These are phyloP conservation scores for Naegleria gruberi DNA, from an alignment of 208 protist genomes.

Conservation along the genomic window DNA sequence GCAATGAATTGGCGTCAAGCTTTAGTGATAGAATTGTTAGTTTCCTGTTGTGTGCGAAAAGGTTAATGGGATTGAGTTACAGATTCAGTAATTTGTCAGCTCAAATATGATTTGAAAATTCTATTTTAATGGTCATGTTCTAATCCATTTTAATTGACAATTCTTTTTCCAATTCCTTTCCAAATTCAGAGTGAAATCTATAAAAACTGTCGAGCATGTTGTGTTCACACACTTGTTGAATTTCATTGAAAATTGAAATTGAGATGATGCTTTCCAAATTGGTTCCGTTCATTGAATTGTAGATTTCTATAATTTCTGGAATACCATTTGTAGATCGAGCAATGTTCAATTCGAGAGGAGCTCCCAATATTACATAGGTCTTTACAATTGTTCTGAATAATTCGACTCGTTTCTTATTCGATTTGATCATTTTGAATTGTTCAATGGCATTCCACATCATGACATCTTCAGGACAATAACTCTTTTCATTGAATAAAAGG, in stretches of 20 bases:
- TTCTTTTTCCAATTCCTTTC: not conserved
- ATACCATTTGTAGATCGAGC: not conserved
- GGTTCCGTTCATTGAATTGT: not conserved
- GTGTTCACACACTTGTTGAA: not conserved
- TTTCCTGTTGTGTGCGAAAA: too few species aligned
- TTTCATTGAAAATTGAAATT: not conserved
- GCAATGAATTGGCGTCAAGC: too few species aligned
- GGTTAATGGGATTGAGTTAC: too few species aligned
- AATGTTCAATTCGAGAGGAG: not conserved
- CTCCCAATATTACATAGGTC: not conserved
- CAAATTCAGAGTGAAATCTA: not conserved
- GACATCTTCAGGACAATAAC: not conserved
- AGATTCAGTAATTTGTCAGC: too few species aligned
- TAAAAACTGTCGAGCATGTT: not conserved
- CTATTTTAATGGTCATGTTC: too few species aligned
- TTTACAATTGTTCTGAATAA: not conserved
- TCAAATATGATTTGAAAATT: too few species aligned
- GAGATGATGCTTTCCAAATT: too few species aligned
- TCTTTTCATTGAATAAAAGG: not conserved
- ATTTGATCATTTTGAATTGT: not conserved
- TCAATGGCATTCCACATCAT: not conserved
- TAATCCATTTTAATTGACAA: too few species aligned
- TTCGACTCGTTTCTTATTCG: not conserved
- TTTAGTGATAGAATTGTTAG: too few species aligned
- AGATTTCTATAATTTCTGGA: not conserved